These are phyloP conservation scores for Globisporangium sylvaticum DNA, from an alignment of 352 stramenopile species.

Conservation along the genomic window DNA sequence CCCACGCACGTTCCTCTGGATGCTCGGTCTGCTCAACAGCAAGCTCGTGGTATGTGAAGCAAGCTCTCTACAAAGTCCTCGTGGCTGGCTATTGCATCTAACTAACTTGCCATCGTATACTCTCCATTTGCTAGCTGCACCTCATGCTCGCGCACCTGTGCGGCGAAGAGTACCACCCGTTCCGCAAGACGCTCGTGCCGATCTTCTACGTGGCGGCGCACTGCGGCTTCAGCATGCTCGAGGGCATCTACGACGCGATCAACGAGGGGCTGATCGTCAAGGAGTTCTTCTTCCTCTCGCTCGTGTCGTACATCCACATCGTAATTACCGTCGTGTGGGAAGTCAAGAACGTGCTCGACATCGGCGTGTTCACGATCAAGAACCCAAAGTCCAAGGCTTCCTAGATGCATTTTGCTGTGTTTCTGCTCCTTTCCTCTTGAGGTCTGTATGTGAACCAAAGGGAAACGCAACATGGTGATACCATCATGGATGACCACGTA, in stretches of 20 bases:
- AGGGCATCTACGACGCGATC: conserved; percentile 79
- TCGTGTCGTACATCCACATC: conserved; percentile 83
- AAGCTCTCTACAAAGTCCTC: not conserved
- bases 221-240: conserved; percentile 75
- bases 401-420: conserved; percentile 5
- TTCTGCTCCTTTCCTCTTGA: not conserved
- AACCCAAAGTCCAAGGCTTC: conserved; percentile 22
- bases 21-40: conserved; percentile 83
- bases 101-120: not conserved
- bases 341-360: conserved; percentile 80
- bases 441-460: not conserved
- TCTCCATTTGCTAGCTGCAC: conserved; percentile 46
- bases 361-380: conserved; percentile 78
- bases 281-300: conserved; percentile 87
- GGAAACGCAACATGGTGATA: not conserved
- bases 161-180: conserved; percentile 85
- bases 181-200: conserved; percentile 87
- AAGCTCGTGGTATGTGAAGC: conserved; percentile 70
- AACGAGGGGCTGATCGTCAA: conserved; percentile 81
- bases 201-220: conserved; percentile 87
- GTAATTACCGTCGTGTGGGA: conserved; percentile 86
- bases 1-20: conserved; percentile 84
- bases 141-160: conserved; percentile 86
- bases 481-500: too few species aligned
- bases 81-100: not conserved